A percentile compares a stretch with the other conserved stretches of the same genome.
These are phyloP conservation scores for Phaeotremella fagi DNA, from an alignment of 768 basidiomycete genomes.

Conservation along the genomic window DNA sequence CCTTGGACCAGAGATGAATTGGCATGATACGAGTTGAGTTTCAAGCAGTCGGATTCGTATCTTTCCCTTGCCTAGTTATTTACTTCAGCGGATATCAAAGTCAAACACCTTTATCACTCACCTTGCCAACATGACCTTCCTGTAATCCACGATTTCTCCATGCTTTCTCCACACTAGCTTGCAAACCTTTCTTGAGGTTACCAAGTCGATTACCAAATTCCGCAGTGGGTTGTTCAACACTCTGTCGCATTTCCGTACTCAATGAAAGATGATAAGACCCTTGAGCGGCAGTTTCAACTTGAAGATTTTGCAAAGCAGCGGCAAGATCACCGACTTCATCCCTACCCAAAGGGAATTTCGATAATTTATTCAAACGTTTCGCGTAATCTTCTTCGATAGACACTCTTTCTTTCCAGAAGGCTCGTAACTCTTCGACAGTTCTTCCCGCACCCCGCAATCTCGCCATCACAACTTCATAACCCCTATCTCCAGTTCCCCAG, in stretches of 20 bases:
- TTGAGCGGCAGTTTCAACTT: constrained; percentile 78
- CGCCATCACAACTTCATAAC: constrained; percentile 84
- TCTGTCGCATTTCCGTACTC: constrained; percentile 67
- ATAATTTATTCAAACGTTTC: constrained; percentile 71
- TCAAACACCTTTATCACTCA: constrained; percentile 11
- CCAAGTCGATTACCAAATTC: constrained; percentile 27
- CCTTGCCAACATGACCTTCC: constrained; percentile 74
- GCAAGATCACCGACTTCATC: constrained; percentile 92
- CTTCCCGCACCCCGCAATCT: constrained; percentile 74
- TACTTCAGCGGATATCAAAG: not conserved
- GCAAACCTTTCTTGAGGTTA: constrained; percentile 50
- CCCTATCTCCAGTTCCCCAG: constrained; percentile 82
- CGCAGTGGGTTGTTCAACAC: constrained; percentile 58
- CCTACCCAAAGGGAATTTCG: constrained; percentile 68
- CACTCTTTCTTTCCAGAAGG: constrained; percentile 92
- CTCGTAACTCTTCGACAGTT: constrained; percentile 81
- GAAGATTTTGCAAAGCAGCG: constrained; percentile 70
- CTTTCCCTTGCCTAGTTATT: constrained; percentile 68
- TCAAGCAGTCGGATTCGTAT: constrained; percentile 85
- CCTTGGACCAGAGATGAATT: constrained; percentile 88
- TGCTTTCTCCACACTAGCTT: constrained; percentile 76
- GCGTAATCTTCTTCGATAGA: constrained; percentile 93
- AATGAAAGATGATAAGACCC: constrained; percentile 67
- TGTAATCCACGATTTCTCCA: constrained; percentile 85
- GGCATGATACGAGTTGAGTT: constrained; percentile 90